phyloP scores from a whole-genome alignment of 163 green algal genomes.

The Chloromonas sp. region DNA sequence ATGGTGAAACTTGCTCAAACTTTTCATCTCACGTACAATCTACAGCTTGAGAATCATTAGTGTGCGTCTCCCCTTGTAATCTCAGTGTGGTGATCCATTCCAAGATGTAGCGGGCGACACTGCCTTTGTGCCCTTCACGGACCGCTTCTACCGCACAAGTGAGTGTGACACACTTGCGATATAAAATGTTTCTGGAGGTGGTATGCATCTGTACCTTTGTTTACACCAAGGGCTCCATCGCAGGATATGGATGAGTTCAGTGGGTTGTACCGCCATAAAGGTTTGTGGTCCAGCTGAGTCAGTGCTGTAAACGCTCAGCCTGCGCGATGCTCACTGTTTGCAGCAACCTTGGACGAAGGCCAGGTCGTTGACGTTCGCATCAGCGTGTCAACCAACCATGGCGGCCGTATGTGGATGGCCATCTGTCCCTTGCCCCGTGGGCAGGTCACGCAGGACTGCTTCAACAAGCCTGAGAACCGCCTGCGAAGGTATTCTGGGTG shows the following conservation, averaged over 20 bases:
- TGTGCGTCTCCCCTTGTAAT: not conserved
- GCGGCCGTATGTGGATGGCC: slow-evolving; percentile 20
- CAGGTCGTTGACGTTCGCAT: slow-evolving; percentile 15
- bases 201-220: not conserved
- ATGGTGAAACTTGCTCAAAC: not conserved
- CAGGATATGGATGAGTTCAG: not conserved
- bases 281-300: not conserved
- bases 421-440: slow-evolving; percentile 14
- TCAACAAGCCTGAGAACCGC: slow-evolving; percentile 7
- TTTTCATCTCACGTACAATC: not conserved
- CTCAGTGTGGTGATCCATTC: not conserved
- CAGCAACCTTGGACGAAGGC: not conserved
- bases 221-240: not conserved
- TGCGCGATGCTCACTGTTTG: not conserved
- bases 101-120: not conserved
- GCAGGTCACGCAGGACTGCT: slow-evolving; percentile 2
- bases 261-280: not conserved
- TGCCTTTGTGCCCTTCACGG: not conserved
- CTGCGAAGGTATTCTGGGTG: not conserved
- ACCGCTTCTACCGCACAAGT: not conserved
- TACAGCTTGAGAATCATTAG: not conserved
- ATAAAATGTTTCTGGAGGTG: no score
- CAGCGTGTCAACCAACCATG: slow-evolving; percentile 19
- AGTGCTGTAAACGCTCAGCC: not conserved
- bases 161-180: no score